Base-by-base conservation (phyloP, 768 basidiomycete genomes). In the Kwoniella bestiolae region DNA sequence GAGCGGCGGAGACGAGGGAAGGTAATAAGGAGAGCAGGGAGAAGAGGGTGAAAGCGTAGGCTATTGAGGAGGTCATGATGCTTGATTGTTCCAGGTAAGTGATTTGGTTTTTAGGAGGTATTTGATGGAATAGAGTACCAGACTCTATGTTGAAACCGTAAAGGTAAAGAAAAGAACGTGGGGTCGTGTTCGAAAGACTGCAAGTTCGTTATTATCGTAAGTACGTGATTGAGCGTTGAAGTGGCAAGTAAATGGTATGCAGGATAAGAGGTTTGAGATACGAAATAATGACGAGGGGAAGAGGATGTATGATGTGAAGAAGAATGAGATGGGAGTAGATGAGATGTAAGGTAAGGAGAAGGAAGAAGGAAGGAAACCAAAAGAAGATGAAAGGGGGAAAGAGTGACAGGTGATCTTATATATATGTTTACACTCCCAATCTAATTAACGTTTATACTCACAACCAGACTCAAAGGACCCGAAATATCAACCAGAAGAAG, bases 1-100 rank as follows among this genome's bases (percentile, higher is more conserved):
- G 72, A 11, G 52, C 52, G 55, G 59, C 63, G 23, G 67, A 41
- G 38, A 56, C 61, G 4, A 41, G 18, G 14, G 61, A 55, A 45
- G 71, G 66, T 49, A 73, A 47, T 62, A 69, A 51, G 26, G 69
- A 50, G 51, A 67, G 60, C 25, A 66, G 53, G 38, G 59, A 53
- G 50, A 68, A 52, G 26, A 71, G 47, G 32, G 62, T 50, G 16
- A 56, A 29, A 38, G 63, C 34, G 63, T 68, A 64, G 50, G 63
- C 60, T 29, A 60, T 57, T 49, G 69, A 46, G 26, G 58, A 56
- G 12, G n/a, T 9, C 8, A 67, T 61, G 66, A 70, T 72, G 41
- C 50, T 65, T 38, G 9, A 28, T 46, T 23, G 49, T 60, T 64
- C 26, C 46, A 6, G 28, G 53, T 26, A 45, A 41, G 32, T 25